phyloP scores from a whole-genome alignment of 2,329 filamentous ascomycete genomes.

The Exophiala sideris region DNA sequence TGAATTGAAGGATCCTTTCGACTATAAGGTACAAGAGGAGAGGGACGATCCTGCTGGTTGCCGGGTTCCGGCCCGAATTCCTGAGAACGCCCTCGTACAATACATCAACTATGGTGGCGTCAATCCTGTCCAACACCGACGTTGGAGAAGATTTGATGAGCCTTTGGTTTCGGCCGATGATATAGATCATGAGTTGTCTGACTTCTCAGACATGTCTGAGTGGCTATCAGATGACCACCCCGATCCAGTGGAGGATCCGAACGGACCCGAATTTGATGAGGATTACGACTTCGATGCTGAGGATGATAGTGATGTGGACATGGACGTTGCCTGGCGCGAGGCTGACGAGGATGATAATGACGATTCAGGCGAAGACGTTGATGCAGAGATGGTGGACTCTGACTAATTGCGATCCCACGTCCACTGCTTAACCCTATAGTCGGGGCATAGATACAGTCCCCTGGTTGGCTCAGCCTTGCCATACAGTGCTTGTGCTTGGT shows the following conservation, averaged over 20 bases:
- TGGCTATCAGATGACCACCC: slow-evolving; percentile 4
- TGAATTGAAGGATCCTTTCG: slow-evolving; percentile 5
- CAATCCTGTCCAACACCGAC: slow-evolving; percentile 4
- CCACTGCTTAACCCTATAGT: too few relatives aligned
- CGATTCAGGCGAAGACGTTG: too few relatives aligned
- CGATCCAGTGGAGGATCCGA: not conserved
- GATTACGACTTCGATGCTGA: not conserved
- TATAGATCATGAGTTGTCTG: not conserved
- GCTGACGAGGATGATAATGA: too few relatives aligned
- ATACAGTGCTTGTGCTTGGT: not conserved
- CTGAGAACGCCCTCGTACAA: slow-evolving; percentile 1
- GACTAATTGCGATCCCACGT: too few relatives aligned
- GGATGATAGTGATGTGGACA: slow-evolving; percentile 11
- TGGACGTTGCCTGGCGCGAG: not conserved
- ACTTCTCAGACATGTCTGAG: slow-evolving; percentile 14
- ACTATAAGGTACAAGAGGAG: not conserved
- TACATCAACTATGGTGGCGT: slow-evolving; percentile 14
- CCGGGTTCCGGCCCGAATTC: slow-evolving; percentile 7
- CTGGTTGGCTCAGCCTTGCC: not conserved
- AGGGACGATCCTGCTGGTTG: too few relatives aligned
- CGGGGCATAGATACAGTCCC: too few relatives aligned
- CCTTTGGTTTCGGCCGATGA: not conserved
- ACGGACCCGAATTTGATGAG: slow-evolving; percentile 1
- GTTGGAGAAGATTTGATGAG: slow-evolving; percentile 2
- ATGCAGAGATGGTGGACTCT: too few relatives aligned